These are phyloP conservation scores for Fusarium virguliforme DNA, from an alignment of 2,329 filamentous ascomycete species.

Conservation along the genomic window DNA sequence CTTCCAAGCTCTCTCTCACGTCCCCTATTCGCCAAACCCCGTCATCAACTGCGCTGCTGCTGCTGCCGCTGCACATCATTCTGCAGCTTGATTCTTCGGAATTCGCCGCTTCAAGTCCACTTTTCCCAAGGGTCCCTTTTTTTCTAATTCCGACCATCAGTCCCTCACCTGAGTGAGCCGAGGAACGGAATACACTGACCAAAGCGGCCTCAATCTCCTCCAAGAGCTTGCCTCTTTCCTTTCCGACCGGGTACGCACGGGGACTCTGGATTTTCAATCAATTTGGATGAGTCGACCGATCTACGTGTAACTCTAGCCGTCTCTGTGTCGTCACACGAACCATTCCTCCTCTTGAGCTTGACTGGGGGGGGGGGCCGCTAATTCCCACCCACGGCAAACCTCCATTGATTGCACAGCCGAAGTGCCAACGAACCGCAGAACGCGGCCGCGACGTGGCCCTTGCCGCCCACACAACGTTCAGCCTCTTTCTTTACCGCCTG, in stretches of 20 bases:
- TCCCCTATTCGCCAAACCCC: constrained; percentile 16
- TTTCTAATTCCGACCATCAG: constrained; percentile 36
- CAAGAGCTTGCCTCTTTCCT: constrained; percentile 2
- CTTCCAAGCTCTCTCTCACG: constrained; percentile 22
- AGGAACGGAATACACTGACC: constrained; percentile 10
- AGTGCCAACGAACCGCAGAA: constrained; percentile 23
- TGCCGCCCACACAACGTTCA: constrained; percentile 38
- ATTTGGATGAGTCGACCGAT: constrained; percentile 27
- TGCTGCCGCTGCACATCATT: constrained; percentile 17
- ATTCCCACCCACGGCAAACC: constrained; percentile 27
- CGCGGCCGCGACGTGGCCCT: constrained; percentile 50
- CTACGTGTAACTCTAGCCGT: constrained; percentile 26
- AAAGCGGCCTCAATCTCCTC: constrained; percentile 26
- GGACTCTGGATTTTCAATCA: constrained; percentile 15
- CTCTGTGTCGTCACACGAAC: constrained; percentile 18
- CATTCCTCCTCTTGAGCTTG: constrained; percentile 1
- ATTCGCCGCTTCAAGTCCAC: constrained; percentile 20
- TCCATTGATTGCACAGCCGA: constrained; percentile 29
- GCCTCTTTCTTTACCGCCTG: constrained; percentile 37
- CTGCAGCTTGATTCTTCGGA: constrained; percentile 15
- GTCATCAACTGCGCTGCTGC: neutral
- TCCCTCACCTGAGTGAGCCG: constrained; percentile 17
- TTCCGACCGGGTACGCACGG: constrained; percentile 23
- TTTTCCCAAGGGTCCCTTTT: constrained; percentile 22
- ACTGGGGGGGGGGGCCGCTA: constrained; percentile 35